phyloP scores from a whole-genome alignment of 495 filamentous ascomycete species.

The Mytilinidion resinicola region DNA sequence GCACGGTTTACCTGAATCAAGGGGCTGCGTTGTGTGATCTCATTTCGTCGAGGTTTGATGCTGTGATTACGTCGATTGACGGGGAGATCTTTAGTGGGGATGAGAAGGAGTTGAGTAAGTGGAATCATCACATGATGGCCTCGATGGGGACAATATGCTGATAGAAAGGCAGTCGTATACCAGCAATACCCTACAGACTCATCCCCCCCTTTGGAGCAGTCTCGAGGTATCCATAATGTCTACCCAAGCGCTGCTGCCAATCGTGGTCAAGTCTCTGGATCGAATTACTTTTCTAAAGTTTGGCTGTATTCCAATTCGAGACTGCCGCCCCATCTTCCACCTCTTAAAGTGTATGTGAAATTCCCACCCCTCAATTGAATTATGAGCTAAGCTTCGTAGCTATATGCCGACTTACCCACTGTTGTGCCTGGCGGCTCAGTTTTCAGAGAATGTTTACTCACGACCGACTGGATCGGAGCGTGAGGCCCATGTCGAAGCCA shows the following conservation, averaged over 20 bases:
- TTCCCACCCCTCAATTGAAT: not conserved
- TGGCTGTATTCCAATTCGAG: conserved; percentile 73
- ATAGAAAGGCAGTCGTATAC: not conserved
- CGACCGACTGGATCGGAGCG: conserved; percentile 52
- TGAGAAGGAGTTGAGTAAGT: conserved; percentile 53
- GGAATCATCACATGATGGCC: conserved; percentile 31
- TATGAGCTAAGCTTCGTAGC: conserved; percentile 31
- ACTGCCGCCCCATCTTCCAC: conserved; percentile 58
- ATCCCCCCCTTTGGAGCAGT: conserved; percentile 2
- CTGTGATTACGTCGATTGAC: conserved; percentile 45
- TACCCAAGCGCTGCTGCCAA: conserved; percentile 17
- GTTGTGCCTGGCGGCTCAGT: conserved; percentile 66
- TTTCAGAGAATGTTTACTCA: conserved; percentile 64
- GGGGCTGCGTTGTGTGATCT: conserved; percentile 49
- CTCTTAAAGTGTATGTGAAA: conserved; percentile 53
- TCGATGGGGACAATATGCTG: conserved; percentile 4
- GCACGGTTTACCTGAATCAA: conserved; percentile 27
- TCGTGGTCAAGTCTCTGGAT: conserved; percentile 24
- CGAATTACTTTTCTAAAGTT: conserved; percentile 67
- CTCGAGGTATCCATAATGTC: conserved; percentile 1
- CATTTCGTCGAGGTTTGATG: conserved; percentile 45
- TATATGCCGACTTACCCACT: conserved; percentile 65
- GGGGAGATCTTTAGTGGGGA: conserved; percentile 55
- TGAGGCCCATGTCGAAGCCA: conserved; percentile 58
- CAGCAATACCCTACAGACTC: conserved; percentile 1